phyloP scores from a whole-genome alignment of 768 basidiomycete genomes.

The Mrakia hoshinonis region DNA sequence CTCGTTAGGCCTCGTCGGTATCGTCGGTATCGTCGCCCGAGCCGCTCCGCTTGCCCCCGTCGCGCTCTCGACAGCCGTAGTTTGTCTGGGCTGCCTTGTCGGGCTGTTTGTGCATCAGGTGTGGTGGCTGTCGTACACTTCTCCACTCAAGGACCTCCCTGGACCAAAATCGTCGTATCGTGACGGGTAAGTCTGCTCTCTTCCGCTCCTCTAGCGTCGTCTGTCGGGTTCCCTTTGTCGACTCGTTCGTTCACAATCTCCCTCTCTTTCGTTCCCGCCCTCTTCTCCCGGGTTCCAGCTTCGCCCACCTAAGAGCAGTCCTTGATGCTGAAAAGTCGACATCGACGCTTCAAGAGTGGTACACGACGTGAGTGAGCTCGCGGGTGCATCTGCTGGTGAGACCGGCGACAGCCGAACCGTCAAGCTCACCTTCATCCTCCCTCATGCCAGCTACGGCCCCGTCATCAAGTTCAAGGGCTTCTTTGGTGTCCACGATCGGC shows the following conservation, averaged over 20 bases:
- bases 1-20: too few relatives aligned
- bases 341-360: background rate
- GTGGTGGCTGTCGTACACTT: background rate
- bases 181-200: background rate
- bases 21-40: too few relatives aligned
- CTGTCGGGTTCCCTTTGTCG: background rate
- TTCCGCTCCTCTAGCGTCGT: background rate
- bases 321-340: background rate
- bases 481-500: slow-evolving; percentile 8
- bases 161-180: background rate
- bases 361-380: background rate
- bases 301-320: background rate
- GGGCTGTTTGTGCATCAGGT: background rate
- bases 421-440: background rate
- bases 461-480: slow-evolving; percentile 1
- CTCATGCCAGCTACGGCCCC: background rate
- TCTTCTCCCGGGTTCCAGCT: background rate
- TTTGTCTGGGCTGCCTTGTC: background rate
- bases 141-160: background rate
- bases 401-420: background rate
- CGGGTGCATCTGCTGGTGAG: too few relatives aligned
- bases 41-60: too few relatives aligned
- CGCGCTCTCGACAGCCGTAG: too few relatives aligned
- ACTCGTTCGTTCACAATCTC: background rate
- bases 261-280: background rate